Base-by-base conservation (phyloP, 2,329 filamentous ascomycete genomes). In the Tothia fuscella region DNA sequence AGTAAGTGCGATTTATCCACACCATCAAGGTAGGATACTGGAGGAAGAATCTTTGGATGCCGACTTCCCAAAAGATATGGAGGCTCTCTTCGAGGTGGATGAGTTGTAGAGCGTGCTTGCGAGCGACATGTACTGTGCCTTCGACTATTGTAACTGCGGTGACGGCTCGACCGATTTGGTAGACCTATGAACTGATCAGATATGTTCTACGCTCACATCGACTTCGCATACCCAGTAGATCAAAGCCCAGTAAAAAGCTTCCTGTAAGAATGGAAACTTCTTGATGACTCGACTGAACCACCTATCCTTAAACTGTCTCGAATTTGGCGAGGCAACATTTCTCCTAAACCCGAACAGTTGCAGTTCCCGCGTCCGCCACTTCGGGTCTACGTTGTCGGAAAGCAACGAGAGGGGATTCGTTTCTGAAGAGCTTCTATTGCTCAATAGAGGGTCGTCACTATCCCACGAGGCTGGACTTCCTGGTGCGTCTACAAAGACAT, bases 161-260 rank as follows among this genome's bases (percentile, higher is more conserved):
- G 53, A 84, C 76, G 17, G 80, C 81, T 42, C 81, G 76, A 19
- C 78, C 80, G 10, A 86, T 61, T 58, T 86, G 81, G 56, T 86
- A 86, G 22, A 82, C 76, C 78, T 82, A 47, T 30, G 42, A 21
- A 19, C 10, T 25, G 13, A 20, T 43, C 17, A 42, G 29, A 21
- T 16, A n/a, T 43, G 22, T 16, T 39, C 10, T 29, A 2, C 12
- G 14, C 16, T 28, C 20, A n/a, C n/a, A 14, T 20, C 9, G 20
- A n/a, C 38, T 16, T 3, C 22, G 54, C 71, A 51, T 69, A 83
- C 80, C 79, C 80, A 85, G 62, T 85, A 85, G 38, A 85, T 78
- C 47, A 83, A 61, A 3, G 76, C 74, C 80, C 80, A 85, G 51
- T 85, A 85, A 79, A 80, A 85, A 30, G 74, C 78, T 58, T 86